Base-by-base conservation (phyloP, 345 rosid species). In the Toxicodendron radicans region DNA sequence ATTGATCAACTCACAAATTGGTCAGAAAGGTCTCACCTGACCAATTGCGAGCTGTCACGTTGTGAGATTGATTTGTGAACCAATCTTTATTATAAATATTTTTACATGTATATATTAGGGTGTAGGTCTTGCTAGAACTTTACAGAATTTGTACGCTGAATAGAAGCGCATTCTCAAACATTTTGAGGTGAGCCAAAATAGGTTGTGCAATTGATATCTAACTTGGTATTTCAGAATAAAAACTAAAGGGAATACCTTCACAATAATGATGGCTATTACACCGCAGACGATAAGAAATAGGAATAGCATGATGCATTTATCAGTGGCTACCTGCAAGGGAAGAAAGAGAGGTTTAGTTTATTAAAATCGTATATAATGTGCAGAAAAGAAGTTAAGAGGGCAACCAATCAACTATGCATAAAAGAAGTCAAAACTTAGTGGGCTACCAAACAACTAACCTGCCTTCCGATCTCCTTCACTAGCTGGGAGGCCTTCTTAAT, bases 391-490 rank as follows among this genome's bases (percentile, higher is more conserved):
- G 74, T 45, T 7, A 14, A 21, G 67, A 72, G 71, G 49, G 45
- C 52, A 35, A 58, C 49, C 57, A 73, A 72, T 59, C 64, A 70
- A 78, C 81, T 51, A 66, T 38, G 0, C 43, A 7, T 38, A 38
- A 7, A 38, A 38, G 43, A 38, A 5, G 43, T 38, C 10, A 38
- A 9, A 8, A 18, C 58, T 60, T 21, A 18, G 70, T 69, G 68
- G 53, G 45, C 52, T 33, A 58, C 54, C 52, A 73, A 70, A 56
- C 66, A 70, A 78, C 81, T 54, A 66, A 93, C 99, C 98, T 91
- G 99, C 83, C 99, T 87, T 54, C 99, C 99, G 16, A 95, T 95
- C 85, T 93, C 99, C 92, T 90, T 93, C 84, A 95, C 99, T 5
- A 95, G 86, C 85, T 95, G 96, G 8, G 99, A 93, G 17, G 99